Evolutionary conservation across 371 early-diverging fungal genomes (phyloP).

Genomic region (Rhizomucor pusillus): DNA sequence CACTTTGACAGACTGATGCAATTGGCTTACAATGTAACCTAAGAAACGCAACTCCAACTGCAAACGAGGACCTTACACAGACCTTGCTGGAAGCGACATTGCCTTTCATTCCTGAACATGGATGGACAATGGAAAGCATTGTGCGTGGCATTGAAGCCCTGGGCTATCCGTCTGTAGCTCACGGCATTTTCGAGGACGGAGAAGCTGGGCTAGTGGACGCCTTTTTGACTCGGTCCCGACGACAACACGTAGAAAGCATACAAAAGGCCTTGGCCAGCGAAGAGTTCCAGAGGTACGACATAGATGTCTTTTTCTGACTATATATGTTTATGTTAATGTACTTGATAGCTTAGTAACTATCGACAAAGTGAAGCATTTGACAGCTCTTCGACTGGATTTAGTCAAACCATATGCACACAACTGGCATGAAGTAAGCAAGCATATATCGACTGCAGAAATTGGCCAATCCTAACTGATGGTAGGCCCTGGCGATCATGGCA

Average conservation of each 20-base stretch:
- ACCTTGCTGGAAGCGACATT: conserved; percentile 67
- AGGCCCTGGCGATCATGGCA: conserved; percentile 83
- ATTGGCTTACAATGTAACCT: too few species aligned
- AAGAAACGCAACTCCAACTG: too few species aligned
- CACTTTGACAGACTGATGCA: too few species aligned
- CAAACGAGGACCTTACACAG: conserved; percentile 3
- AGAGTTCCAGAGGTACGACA: not conserved
- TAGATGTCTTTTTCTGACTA: not conserved
- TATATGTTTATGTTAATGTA: not conserved
- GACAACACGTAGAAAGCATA: conserved; percentile 54
- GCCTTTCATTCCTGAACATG: conserved; percentile 62
- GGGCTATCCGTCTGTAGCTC: conserved; percentile 72
- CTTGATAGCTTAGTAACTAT: conserved; percentile 31
- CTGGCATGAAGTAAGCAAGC: conserved; percentile 78
- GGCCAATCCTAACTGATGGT: not conserved
- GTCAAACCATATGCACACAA: conserved; percentile 68
- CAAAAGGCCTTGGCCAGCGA: conserved; percentile 13
- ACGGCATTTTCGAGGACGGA: conserved; percentile 71
- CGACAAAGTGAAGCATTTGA: conserved; percentile 66
- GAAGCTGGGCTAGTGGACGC: conserved; percentile 73
- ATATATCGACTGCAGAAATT: too few species aligned
- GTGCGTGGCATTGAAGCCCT: conserved; percentile 63
- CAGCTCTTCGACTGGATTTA: conserved; percentile 66
- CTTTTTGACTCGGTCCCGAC: conserved; percentile 66
- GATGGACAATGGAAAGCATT: conserved; percentile 75